phyloP scores from a whole-genome alignment of 2,329 filamentous ascomycete species.

The Microsporum audouinii region DNA sequence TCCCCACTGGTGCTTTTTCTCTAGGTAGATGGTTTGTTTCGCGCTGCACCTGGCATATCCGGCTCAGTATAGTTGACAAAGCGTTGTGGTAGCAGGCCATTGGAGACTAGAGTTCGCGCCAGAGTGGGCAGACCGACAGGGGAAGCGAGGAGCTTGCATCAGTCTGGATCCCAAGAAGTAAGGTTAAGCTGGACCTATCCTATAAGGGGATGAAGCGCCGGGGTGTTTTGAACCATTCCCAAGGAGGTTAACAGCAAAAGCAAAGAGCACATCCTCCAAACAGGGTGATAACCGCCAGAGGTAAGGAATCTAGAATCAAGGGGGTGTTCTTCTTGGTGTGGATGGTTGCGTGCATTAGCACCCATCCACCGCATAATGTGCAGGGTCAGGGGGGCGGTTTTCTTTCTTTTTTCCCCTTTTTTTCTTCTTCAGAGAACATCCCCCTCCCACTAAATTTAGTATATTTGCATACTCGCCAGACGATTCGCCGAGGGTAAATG shows the following conservation, averaged over 20 bases:
- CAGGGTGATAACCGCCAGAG: neutral
- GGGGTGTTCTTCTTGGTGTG: neutral
- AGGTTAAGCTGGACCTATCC: neutral
- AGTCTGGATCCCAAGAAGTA: neutral
- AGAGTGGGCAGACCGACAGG: neutral
- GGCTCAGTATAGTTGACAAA: neutral
- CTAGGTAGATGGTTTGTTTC: neutral
- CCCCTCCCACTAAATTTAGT: neutral
- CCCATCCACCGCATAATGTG: neutral
- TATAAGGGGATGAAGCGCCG: neutral
- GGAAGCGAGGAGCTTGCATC: neutral
- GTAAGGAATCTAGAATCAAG: neutral
- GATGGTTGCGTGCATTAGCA: neutral
- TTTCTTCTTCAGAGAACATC: neutral
- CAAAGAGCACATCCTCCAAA: neutral
- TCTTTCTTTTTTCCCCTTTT: neutral
- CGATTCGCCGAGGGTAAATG: slow-evolving; percentile 1
- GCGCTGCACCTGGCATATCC: neutral
- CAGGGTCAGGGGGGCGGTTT: neutral
- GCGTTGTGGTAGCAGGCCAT: neutral
- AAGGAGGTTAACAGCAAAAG: neutral
- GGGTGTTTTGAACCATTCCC: neutral
- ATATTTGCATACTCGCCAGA: neutral
- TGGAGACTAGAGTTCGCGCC: neutral
- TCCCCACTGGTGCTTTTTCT: slow-evolving; percentile 1